These are phyloP conservation scores for Leccinellum rugosiceps DNA, from an alignment of 768 basidiomycete genomes.

Conservation along the genomic window DNA sequence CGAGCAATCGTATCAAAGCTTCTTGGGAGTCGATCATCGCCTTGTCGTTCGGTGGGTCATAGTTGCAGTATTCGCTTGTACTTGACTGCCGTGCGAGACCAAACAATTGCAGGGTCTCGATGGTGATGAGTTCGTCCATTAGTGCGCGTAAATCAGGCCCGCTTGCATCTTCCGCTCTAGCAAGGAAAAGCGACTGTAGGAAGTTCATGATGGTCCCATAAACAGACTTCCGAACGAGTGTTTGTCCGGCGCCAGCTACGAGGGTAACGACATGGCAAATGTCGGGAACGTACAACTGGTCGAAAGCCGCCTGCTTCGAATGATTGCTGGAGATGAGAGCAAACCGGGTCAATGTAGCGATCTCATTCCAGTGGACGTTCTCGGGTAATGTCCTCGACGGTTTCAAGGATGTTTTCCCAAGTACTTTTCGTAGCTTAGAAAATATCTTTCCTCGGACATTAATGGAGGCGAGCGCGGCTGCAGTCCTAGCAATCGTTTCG, in stretches of 20 bases:
- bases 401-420: slow-evolving; percentile 69
- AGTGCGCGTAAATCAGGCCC: slow-evolving; percentile 59
- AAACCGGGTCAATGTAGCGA: slow-evolving; percentile 77
- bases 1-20: slow-evolving; percentile 57
- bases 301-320: slow-evolving; percentile 56
- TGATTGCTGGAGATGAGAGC: slow-evolving; percentile 68
- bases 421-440: slow-evolving; percentile 73
- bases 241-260: slow-evolving; percentile 71
- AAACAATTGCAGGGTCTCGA: slow-evolving; percentile 64
- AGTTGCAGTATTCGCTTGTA: slow-evolving; percentile 64
- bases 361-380: slow-evolving; percentile 76
- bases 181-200: slow-evolving; percentile 68
- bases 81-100: slow-evolving; percentile 63
- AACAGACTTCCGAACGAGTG: slow-evolving; percentile 72
- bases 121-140: slow-evolving; percentile 56
- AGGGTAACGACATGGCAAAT: slow-evolving; percentile 76
- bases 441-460: slow-evolving; percentile 76
- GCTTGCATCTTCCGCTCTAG: slow-evolving; percentile 54
- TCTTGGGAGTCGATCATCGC: slow-evolving; percentile 65
- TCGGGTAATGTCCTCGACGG: slow-evolving; percentile 62
- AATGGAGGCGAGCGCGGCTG: slow-evolving; percentile 72
- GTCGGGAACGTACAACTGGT: slow-evolving; percentile 81
- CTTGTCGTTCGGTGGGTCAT: slow-evolving; percentile 52
- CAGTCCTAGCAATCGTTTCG: slow-evolving; percentile 70
- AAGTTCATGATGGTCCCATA: slow-evolving; percentile 82